Percentiles rank a stretch among this genome's conserved stretches.
phyloP scores from a whole-genome alignment of 1,139 yeast genomes.

The Yamadazyma triangularis region DNA sequence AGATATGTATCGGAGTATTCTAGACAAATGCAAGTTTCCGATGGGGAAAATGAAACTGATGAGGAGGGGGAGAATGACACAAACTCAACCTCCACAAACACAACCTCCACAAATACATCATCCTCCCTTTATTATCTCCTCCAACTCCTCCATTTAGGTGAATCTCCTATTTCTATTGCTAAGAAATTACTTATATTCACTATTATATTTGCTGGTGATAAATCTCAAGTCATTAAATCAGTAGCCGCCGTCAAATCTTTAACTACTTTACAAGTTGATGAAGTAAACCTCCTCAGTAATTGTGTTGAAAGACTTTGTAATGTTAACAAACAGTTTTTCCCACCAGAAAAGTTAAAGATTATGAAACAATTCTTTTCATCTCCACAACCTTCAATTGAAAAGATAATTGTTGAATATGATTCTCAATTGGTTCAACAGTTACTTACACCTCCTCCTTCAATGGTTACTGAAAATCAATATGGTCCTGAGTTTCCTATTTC shows the following conservation, averaged over 20 bases:
- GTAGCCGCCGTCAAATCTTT: slow-evolving; percentile 13
- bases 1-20: slow-evolving; percentile 9
- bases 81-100: background rate
- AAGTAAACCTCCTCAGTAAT: slow-evolving; percentile 9
- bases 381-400: background rate
- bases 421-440: slow-evolving; percentile 6
- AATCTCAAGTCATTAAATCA: slow-evolving; percentile 9
- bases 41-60: slow-evolving; percentile 27
- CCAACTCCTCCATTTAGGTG: slow-evolving; percentile 16
- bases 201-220: slow-evolving; percentile 13
- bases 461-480: background rate
- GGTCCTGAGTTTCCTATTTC: background rate
- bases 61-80: slow-evolving; percentile 13
- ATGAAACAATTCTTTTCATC: slow-evolving; percentile 6
- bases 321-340: slow-evolving; percentile 6
- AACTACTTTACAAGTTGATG: slow-evolving; percentile 8
- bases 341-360: slow-evolving; percentile 3
- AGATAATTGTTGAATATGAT: slow-evolving; percentile 10
- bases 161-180: slow-evolving; percentile 22
- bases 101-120: slow-evolving; percentile 1
- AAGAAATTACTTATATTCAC: slow-evolving; percentile 24
- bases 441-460: slow-evolving; percentile 6
- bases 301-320: slow-evolving; percentile 11
- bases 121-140: slow-evolving; percentile 8
- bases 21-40: slow-evolving; percentile 29